Base-by-base conservation (phyloP, 225 moss, liverwort and hornwort species). In the Marchantia polymorpha region DNA sequence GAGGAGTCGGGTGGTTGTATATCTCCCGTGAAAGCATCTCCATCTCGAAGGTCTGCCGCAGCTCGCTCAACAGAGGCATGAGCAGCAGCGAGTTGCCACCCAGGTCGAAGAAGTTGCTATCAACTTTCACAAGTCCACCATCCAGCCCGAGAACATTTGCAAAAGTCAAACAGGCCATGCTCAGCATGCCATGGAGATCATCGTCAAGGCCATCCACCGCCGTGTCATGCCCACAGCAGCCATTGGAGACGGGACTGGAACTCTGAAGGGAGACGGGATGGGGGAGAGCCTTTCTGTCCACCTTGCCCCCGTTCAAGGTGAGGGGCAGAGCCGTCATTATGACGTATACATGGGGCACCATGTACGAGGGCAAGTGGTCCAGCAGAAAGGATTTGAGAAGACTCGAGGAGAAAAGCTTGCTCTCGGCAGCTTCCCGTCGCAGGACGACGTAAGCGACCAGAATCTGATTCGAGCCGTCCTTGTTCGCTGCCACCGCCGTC, bases 391-490 rank as follows among this genome's bases (percentile, higher is more conserved):
- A 53, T 66, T 71, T 87, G 54, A 87, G 82, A 72, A 81, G 76
- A 16, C 52, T 69, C 64, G 81, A 75, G 5, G 25, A 25, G n/a
- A 19, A 19, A 20, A 29, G 60, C 2, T 69, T 8, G 69, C 17
- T 48, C 9, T 50, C 26, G 19, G 58, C 15, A 65, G 11, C 56
- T 51, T 65, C 50, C 52, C 30, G 16, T 15, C 39, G 30, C 30
- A 29, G 58, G 8, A 87, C 87, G 58, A 90, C 84, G 54, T 80
- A 90, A 22, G 87, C 89, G 59, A 87, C 87, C 74, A 90, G 72
- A 25, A 73, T 73, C 27, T 54, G 52, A 61, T 69, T 78, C 47
- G 47, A 48, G 25, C 77, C 39, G 23, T 87, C 85, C 8, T 73
- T 64, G 74, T 82, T 79, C 3, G 55, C 20, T 3, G 31, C 29